These are phyloP conservation scores for Coniochaeta prunicola DNA, from an alignment of 2,329 filamentous ascomycete species.

Conservation along the genomic window DNA sequence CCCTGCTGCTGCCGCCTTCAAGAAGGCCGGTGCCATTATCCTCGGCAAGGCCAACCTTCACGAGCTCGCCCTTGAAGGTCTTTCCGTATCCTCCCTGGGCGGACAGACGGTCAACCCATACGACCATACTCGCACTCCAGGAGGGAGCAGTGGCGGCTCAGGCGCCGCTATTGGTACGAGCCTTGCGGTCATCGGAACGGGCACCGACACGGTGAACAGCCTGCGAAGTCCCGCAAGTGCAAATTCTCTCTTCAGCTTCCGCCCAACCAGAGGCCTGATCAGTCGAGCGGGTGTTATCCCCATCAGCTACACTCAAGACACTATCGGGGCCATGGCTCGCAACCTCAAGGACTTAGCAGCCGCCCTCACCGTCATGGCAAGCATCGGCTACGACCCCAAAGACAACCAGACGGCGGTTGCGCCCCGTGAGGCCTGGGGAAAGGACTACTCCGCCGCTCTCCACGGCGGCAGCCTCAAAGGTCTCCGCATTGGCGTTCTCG, in stretches of 20 bases:
- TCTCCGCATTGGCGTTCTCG: slow-evolving; percentile 23
- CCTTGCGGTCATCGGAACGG: slow-evolving; percentile 50
- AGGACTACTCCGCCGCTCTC: slow-evolving; percentile 39
- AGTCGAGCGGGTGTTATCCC: slow-evolving; percentile 44
- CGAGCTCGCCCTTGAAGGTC: slow-evolving; percentile 56
- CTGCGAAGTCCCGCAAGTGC: slow-evolving; percentile 54
- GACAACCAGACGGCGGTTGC: slow-evolving; percentile 46
- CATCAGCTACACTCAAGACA: slow-evolving; percentile 49
- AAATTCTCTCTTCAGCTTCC: slow-evolving; percentile 51
- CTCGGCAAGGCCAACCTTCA: slow-evolving; percentile 56
- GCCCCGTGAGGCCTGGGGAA: slow-evolving; percentile 28
- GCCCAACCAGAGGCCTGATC: slow-evolving; percentile 48
- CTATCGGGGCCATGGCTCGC: slow-evolving; percentile 45
- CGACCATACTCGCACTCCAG: slow-evolving; percentile 55
- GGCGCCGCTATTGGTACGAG: slow-evolving; percentile 49
- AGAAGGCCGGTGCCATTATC: slow-evolving; percentile 45
- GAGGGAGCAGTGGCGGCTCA: slow-evolving; percentile 57
- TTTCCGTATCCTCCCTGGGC: slow-evolving; percentile 54
- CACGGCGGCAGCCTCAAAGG: slow-evolving; percentile 16
- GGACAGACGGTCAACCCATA: slow-evolving; percentile 63
- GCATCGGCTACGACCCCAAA: slow-evolving; percentile 38
- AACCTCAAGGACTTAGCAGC: slow-evolving; percentile 41
- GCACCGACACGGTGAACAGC: slow-evolving; percentile 56
- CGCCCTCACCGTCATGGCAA: slow-evolving; percentile 44
- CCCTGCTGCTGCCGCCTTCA: slow-evolving; percentile 40